phyloP scores from a whole-genome alignment of 2,329 filamentous ascomycete species.

The Monosporascus sp. region DNA sequence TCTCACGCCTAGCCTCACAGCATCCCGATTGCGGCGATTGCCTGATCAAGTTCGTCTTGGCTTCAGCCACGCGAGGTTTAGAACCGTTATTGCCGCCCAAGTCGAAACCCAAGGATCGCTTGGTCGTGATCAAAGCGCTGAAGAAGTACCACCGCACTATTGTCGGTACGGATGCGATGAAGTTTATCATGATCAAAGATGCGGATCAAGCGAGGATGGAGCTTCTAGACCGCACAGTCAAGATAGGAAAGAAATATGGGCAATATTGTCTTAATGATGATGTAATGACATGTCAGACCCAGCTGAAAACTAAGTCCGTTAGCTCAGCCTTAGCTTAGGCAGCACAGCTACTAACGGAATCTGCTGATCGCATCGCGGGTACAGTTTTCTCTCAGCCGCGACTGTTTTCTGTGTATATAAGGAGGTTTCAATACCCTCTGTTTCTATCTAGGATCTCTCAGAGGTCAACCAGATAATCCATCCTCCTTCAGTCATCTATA shows the following conservation, averaged over 20 bases:
- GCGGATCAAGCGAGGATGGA: constrained; percentile 35
- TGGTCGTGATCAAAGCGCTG: constrained; percentile 31
- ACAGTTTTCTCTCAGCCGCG: too few relatives aligned
- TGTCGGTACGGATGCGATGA: constrained; percentile 33
- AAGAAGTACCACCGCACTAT: constrained; percentile 37
- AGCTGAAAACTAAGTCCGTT: too few relatives aligned
- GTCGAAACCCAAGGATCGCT: constrained; percentile 26
- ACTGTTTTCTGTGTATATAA: too few relatives aligned
- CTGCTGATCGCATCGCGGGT: too few relatives aligned
- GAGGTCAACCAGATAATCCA: too few relatives aligned
- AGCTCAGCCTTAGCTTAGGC: too few relatives aligned
- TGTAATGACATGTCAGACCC: too few relatives aligned
- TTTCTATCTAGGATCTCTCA: too few relatives aligned
- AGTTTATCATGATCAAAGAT: constrained; percentile 37
- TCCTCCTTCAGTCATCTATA: too few relatives aligned
- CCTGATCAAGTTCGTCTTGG: constrained; percentile 34
- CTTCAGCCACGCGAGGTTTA: constrained; percentile 28
- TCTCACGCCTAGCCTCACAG: constrained; percentile 32
- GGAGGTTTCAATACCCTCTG: too few relatives aligned
- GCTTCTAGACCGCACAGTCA: constrained; percentile 30
- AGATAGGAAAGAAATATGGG: constrained; percentile 27
- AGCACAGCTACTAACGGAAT: too few relatives aligned
- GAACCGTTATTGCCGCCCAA: constrained; percentile 30
- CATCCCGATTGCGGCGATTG: constrained; percentile 36
- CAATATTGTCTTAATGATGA: constrained; percentile 40